These are phyloP conservation scores for Annulohypoxylon maeteangense DNA, from an alignment of 495 filamentous ascomycete species.

Conservation along the genomic window DNA sequence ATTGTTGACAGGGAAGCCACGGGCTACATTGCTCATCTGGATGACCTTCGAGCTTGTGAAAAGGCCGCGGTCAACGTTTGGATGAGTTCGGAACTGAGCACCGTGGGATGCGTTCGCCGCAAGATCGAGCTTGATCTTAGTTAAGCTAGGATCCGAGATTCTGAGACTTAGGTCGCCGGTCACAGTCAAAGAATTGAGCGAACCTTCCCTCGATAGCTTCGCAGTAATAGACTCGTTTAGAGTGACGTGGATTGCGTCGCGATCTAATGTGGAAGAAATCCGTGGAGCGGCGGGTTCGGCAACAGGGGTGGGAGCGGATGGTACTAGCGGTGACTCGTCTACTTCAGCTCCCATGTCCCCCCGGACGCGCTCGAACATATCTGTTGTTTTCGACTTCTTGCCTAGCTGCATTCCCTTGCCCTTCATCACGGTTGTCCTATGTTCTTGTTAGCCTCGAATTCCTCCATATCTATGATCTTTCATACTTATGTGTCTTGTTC, in stretches of 20 bases:
- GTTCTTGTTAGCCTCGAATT: conserved; percentile 35
- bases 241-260: conserved; percentile 85
- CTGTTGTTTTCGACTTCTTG: conserved; percentile 95
- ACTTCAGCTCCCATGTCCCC: conserved; percentile 84
- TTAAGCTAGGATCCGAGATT: conserved; percentile 85
- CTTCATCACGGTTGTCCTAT: conserved; percentile 70
- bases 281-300: conserved; percentile 68
- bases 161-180: conserved; percentile 91
- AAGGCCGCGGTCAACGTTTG: conserved; percentile 87
- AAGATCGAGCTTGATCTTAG: conserved; percentile 87
- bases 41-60: conserved; percentile 83
- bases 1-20: conserved; percentile 92
- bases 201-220: conserved; percentile 85
- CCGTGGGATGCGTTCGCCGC: conserved; percentile 76
- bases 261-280: conserved; percentile 72
- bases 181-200: conserved; percentile 82
- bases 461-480: background rate
- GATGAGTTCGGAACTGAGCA: conserved; percentile 90
- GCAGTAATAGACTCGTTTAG: conserved; percentile 89
- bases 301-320: conserved; percentile 68
- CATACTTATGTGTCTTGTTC: conserved; percentile 85
- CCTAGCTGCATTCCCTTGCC: conserved; percentile 99
- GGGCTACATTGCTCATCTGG: conserved; percentile 83
- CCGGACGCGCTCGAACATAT: conserved; percentile 96
- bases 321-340: conserved; percentile 79